Percentiles rank a stretch among this genome's conserved stretches.
Conservation (phyloP, 2,329 filamentous ascomycete species). For the Chaetomiaceae sp. region DNA sequence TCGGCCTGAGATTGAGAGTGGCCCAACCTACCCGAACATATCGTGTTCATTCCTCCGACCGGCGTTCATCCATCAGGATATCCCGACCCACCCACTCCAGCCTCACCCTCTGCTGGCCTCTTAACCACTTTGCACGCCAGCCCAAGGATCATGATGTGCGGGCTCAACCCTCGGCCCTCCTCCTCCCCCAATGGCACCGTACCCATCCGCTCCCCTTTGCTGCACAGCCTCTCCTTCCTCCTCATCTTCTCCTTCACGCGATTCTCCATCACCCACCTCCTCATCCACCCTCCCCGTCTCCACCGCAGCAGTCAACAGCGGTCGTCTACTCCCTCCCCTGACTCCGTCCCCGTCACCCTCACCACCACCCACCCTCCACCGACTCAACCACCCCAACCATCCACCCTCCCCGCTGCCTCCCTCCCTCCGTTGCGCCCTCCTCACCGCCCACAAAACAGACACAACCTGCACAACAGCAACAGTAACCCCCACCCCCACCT, state of each 20-base stretch:
- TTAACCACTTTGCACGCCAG: constrained; percentile 9
- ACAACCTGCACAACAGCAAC: constrained; percentile 15
- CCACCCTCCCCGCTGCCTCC: not conserved
- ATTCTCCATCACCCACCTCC: not conserved
- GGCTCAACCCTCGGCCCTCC: constrained; percentile 13
- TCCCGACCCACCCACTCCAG: too few relatives aligned
- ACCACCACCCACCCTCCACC: not conserved
- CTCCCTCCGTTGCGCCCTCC: not conserved
- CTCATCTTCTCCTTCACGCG: not conserved
- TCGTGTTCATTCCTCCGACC: too few relatives aligned
- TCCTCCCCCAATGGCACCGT: constrained; percentile 1
- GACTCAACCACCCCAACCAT: not conserved
- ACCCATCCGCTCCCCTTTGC: not conserved
- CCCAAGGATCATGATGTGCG: constrained; percentile 14
- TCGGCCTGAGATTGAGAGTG: too few relatives aligned
- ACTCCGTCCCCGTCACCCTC: not conserved
- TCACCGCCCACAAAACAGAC: not conserved
- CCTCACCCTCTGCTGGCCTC: not conserved
- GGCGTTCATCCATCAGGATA: too few relatives aligned
- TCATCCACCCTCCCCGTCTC: constrained; percentile 3
- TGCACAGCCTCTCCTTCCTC: not conserved
- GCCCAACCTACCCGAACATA: too few relatives aligned
- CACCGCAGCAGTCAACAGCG: constrained; percentile 6
- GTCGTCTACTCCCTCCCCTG: not conserved
- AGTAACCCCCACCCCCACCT: constrained; percentile 10